Base-by-base conservation (phyloP, 345 rosid genomes). In the Citrus inodora region DNA sequence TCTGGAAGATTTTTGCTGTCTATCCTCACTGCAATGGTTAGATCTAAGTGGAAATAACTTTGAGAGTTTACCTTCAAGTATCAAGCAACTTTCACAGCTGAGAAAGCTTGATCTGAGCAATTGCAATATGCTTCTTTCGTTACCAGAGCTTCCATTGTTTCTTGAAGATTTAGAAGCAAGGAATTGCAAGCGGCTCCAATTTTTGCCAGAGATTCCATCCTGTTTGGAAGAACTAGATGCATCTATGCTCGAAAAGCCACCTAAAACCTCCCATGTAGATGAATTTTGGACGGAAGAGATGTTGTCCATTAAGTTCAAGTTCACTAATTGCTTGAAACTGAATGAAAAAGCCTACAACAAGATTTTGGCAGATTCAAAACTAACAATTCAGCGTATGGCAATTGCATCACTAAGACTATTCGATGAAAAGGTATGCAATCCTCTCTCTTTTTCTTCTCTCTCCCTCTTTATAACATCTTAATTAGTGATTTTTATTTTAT, bases 111-210 rank as follows among this genome's bases (percentile, higher is more conserved):
- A 2, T 32, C 27, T 70, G 71, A 67, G 28, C 19, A 22, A 37
- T 38, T 67, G 71, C 28, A 40, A n/a, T 24, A 69, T 69, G 72
- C 72, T 69, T 69, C 72, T 24, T 0, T 69, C 72, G 3, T 69
- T 69, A 5, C 72, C 77, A 6, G 24, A 63, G 78, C 78, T 75
- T 62, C 78, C 78, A 9, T 21, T 21, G 19, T 9, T 6, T 75
- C 70, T 63, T 27, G 3, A 28, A 2, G 11, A 17, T 46, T 19
- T 63, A 4, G 61, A 75, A 16, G 70, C 78, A 75, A 27, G 5
- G 9, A 40, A 42, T 19, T 61, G 68, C 58, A 62, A 4, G 38
- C 19, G 4, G 6, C 59, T 74, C n/a, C 77, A 73, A 17, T 33
- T 56, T 38, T 40, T 74, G 56, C 56, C 69, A 74, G 30, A n/a